These are phyloP conservation scores for Blastobotrys capitulatus DNA, from an alignment of 1,139 yeast genomes.

Conservation along the genomic window DNA sequence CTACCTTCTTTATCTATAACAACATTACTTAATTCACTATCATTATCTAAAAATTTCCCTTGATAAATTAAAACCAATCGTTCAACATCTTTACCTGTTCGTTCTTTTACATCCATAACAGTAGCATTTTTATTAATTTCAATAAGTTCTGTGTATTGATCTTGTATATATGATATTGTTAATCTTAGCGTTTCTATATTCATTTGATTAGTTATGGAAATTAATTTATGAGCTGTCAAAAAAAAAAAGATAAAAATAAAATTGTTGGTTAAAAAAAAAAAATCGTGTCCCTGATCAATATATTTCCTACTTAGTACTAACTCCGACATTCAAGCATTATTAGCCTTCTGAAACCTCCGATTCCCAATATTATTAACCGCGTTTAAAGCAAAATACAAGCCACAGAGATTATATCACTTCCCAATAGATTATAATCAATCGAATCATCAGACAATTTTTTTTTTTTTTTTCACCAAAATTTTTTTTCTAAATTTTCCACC, in stretches of 20 bases:
- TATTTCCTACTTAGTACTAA: no score
- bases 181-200: not conserved
- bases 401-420: no score
- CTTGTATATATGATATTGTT: not conserved
- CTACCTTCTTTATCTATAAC: not conserved
- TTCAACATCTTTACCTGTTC: not conserved
- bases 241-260: no score
- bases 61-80: conserved; percentile 1
- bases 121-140: not conserved
- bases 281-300: no score
- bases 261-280: no score
- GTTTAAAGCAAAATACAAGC: no score
- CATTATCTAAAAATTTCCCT: not conserved
- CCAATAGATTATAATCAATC: not conserved
- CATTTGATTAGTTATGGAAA: not conserved
- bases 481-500: not conserved
- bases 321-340: no score
- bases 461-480: not conserved
- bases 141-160: not conserved
- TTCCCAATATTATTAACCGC: no score
- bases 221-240: no score
- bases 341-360: no score
- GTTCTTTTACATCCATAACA: not conserved
- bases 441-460: not conserved
- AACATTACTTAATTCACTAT: not conserved